Percentiles rank a stretch among this genome's conserved stretches.
Conservation (phyloP, 1,139 yeast genomes). For the Trichomonascaceae sp. region DNA sequence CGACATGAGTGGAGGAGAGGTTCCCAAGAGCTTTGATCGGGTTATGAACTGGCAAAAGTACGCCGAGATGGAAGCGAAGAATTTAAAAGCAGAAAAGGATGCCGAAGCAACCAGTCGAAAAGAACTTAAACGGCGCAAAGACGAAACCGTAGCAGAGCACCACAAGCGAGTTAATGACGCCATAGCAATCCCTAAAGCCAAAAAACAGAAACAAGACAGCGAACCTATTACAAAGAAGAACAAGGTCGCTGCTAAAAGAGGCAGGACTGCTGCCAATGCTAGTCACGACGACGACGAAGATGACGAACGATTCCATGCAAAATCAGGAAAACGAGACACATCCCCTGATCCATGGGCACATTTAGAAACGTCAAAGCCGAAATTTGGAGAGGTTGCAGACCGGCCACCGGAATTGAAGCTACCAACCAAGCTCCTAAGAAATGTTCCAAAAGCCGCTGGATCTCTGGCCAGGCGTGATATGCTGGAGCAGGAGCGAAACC, state of each 20-base stretch:
- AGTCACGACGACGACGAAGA: constrained; percentile 15
- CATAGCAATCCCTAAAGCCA: constrained; percentile 25
- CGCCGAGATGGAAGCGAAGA: constrained; percentile 2
- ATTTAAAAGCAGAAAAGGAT: constrained; percentile 3
- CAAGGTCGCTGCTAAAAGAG: constrained; percentile 15
- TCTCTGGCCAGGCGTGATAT: constrained; percentile 26
- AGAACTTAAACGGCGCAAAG: constrained; percentile 18
- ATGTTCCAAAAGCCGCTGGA: constrained; percentile 30
- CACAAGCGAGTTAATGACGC: constrained; percentile 28
- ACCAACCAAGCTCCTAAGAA: constrained; percentile 20
- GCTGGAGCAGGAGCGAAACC: constrained; percentile 26
- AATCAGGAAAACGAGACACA: constrained; percentile 15
- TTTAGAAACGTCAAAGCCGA: constrained; percentile 22
- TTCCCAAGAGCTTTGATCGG: constrained; percentile 22
- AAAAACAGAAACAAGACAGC: constrained; percentile 14
- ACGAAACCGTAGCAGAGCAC: constrained; percentile 26
- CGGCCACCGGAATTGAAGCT: constrained; percentile 28
- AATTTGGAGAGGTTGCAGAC: constrained; percentile 30
- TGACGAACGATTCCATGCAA: constrained; percentile 13
- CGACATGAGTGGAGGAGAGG: constrained; percentile 15
- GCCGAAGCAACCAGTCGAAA: constrained; percentile 4
- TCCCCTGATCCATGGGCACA: constrained; percentile 32
- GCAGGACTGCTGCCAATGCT: constrained; percentile 8
- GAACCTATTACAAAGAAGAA: constrained; percentile 17
- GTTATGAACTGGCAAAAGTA: constrained; percentile 17